Conservation (phyloP, 768 basidiomycete genomes). For the Amanita polypyramis region DNA sequence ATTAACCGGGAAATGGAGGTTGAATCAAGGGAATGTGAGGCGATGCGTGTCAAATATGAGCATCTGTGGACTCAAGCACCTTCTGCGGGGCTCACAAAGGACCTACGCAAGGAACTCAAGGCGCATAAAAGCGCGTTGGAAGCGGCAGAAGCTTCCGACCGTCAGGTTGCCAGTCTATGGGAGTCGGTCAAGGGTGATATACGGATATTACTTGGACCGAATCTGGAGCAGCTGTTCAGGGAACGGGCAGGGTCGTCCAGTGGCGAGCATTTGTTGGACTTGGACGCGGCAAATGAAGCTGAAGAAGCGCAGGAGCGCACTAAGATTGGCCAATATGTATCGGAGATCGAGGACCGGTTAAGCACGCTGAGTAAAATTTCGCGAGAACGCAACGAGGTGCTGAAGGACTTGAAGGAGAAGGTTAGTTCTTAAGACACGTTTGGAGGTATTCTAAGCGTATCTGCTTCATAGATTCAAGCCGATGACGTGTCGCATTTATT, state of each 20-base stretch:
- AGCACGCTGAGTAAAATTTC: conserved; percentile 74
- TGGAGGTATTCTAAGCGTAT: not conserved
- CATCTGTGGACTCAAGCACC: conserved; percentile 84
- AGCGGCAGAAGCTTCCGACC: conserved; percentile 70
- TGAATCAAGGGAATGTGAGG: conserved; percentile 84
- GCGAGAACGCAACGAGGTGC: conserved; percentile 72
- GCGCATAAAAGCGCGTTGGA: conserved; percentile 60
- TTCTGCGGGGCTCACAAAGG: conserved; percentile 60
- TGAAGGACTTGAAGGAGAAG: conserved; percentile 96
- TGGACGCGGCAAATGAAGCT: conserved; percentile 54
- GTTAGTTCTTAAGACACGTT: conserved; percentile 25
- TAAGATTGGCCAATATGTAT: conserved; percentile 56
- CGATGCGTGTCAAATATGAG: conserved; percentile 78
- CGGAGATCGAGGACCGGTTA: conserved; percentile 71
- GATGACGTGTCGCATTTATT: conserved; percentile 96
- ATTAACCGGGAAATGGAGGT: conserved; percentile 61
- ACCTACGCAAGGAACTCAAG: conserved; percentile 70
- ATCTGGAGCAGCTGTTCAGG: conserved; percentile 53
- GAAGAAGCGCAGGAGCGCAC: conserved; percentile 59
- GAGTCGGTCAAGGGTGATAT: conserved; percentile 58
- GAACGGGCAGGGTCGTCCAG: conserved; percentile 31
- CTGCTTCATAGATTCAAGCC: conserved; percentile 59
- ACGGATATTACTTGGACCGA: conserved; percentile 43
- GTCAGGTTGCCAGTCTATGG: conserved; percentile 69
- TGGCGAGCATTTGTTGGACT: conserved; percentile 40